A percentile compares a stretch with the other conserved stretches of the same genome.
phyloP scores from a whole-genome alignment of 2,329 filamentous ascomycete genomes.

The Colletotrichum lindemuthianum region DNA sequence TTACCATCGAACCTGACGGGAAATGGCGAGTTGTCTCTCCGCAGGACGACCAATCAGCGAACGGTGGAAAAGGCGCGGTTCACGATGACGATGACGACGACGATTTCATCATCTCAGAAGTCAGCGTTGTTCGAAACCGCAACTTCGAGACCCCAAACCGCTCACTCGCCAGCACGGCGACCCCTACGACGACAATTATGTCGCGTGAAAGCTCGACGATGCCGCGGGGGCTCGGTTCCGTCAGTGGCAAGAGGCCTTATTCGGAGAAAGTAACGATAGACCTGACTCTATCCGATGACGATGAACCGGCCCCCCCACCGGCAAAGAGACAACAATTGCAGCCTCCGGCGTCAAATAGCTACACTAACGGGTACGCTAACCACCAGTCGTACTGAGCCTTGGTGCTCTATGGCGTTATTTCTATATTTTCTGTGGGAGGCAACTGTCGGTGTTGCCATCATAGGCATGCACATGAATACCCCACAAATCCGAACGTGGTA shows the following conservation, averaged over 20 bases:
- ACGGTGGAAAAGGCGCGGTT: conserved; percentile 41
- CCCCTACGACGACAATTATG: conserved; percentile 48
- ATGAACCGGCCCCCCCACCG: conserved; percentile 59
- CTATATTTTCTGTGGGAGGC: neutral
- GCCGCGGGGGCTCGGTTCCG: conserved; percentile 47
- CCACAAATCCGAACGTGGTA: conserved; percentile 8
- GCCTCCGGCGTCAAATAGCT: conserved; percentile 19
- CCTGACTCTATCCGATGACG: conserved; percentile 66
- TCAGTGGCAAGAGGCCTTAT: conserved; percentile 58
- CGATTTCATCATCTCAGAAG: conserved; percentile 61
- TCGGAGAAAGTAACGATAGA: conserved; percentile 63
- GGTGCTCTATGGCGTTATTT: neutral
- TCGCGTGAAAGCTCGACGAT: conserved; percentile 51
- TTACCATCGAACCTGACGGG: conserved; percentile 89
- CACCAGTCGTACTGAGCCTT: conserved; percentile 7
- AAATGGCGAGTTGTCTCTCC: conserved; percentile 68
- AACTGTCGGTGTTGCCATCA: conserved; percentile 2
- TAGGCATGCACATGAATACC: conserved; percentile 25
- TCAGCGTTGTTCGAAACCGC: conserved; percentile 47
- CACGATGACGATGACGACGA: conserved; percentile 53
- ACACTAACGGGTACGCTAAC: conserved; percentile 25
- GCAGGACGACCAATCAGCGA: conserved; percentile 42
- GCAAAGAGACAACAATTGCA: conserved; percentile 57
- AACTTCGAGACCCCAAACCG: conserved; percentile 50
- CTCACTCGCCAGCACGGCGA: conserved; percentile 48